Evolutionary conservation across 192 early-diverging fungal species (phyloP), one percentile per base, ranked within the genome.

Genomic region (Phlyctochytrium arcticum): DNA sequence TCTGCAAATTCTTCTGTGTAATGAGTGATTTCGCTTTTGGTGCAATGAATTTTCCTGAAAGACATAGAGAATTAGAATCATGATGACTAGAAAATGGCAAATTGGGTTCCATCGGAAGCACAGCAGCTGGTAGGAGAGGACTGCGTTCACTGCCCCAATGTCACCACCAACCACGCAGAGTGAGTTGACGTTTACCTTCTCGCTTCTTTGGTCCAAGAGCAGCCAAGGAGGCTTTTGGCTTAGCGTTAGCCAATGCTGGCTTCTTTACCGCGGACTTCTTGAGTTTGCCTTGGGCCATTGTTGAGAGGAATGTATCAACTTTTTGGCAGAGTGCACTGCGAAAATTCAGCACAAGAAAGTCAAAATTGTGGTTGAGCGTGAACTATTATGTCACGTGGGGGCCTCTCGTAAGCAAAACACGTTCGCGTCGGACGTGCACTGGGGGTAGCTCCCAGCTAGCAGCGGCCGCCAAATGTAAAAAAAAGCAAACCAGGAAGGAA

Each of bases 41-140:
- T 62, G 67, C 67, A 32, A 69, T 62, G 59, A 36, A 54, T 55
- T 69, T 69, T 21, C 67, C 67, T 58, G 30, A 48, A 17, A 48
- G 29, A 21, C 23, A 0, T 23, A 60, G 30, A 27, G 12, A 35
- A 5, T 17, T 10, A 24, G 39, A 34, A 51, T 12, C 37, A 5
- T 5, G 21, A 10, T 23, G 37, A 48, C 27, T 26, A 57, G 31
- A 26, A 23, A 8, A 24, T 15, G 9, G 23, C 23, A 10, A 56
- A 32, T 34, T 9, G 46, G 19, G 6, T 7, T n/a, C 9, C 17
- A 35, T 34, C 21, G 10, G n/a, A n/a, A n/a, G n/a, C n/a, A n/a
- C n/a, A n/a, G n/a, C n/a, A n/a, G n/a, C n/a, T n/a, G n/a, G n/a
- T n/a, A n/a, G n/a, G n/a, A n/a, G n/a, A n/a, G n/a, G n/a, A n/a